Evolutionary conservation across 768 basidiomycete species (phyloP).

Genomic region (Podaxis carcinomalis): DNA sequence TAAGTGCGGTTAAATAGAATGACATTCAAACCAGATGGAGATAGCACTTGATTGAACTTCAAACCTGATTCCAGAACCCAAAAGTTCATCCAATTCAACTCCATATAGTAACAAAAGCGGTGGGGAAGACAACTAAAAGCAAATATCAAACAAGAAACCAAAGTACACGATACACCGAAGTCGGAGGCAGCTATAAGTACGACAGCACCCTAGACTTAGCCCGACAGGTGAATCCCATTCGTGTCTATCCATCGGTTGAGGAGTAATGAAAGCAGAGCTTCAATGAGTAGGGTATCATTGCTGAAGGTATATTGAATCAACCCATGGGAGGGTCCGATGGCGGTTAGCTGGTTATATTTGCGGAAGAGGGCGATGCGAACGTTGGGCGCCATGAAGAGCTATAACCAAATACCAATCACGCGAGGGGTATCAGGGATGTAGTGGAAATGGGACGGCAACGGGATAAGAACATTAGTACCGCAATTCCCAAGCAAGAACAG

Average conservation of each 20-base stretch:
- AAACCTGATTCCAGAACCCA: neutral
- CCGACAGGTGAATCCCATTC: conserved; percentile 36
- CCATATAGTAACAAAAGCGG: neutral
- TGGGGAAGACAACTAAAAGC: neutral
- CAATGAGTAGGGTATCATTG: conserved; percentile 54
- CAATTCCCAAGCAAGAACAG: neutral
- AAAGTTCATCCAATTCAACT: neutral
- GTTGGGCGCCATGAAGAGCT: conserved; percentile 45
- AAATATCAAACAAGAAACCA: neutral
- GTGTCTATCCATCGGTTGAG: conserved; percentile 75
- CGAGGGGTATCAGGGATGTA: neutral
- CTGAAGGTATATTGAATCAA: conserved; percentile 61
- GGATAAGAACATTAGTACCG: neutral
- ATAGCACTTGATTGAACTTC: neutral
- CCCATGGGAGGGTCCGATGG: conserved; percentile 61
- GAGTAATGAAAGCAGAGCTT: conserved; percentile 61
- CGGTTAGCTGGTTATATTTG: conserved; percentile 46
- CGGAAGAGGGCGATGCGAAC: conserved; percentile 56
- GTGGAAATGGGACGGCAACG: conserved; percentile 1
- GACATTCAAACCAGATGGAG: neutral
- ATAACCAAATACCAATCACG: neutral
- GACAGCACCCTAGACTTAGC: conserved; percentile 8
- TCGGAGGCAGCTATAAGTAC: neutral
- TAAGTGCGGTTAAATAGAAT: conserved; percentile 5
- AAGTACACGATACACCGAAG: conserved; percentile 13